Base-by-base conservation (phyloP, 495 filamentous ascomycete species). In the Corynascus novoguineensis region DNA sequence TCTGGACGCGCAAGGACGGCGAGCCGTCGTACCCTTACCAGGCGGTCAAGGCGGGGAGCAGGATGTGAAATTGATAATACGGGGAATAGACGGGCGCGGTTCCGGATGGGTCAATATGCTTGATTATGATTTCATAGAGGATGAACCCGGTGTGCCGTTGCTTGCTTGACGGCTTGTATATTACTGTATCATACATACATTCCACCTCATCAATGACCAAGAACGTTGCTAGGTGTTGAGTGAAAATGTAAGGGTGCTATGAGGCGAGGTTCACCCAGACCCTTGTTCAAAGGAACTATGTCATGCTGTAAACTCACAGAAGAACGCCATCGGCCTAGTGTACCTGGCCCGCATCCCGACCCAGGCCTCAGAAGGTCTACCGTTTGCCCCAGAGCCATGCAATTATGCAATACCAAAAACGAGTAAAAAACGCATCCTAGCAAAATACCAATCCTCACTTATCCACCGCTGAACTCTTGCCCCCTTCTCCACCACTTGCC, bases 1-100 rank as follows among this genome's bases (percentile, higher is more conserved):
- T 96, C 58, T 92, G 86, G 83, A 67, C 86, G 60, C 82, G 88
- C 63, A 97, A 96, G 81, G 92, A 90, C 69, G 87, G 89, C 72
- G 77, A 80, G 50, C 76, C 91, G 24, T 68, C 70, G 60, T 95
- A 92, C 69, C 91, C 91, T 11, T 95, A 81, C 71, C 59, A 66
- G 53, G 15, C 34, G 11, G 55, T 46, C 25, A 92, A 89, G 78
- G 15, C 44, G 22, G 29, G 21, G 27, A 1, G 1, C 5, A 15
- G 38, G 17, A 28, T n/a, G 42, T n/a, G 42, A 45, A 1, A 15
- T 11, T 3, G 14, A 2, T 4, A 28, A 28, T 11, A n/a, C n/a
- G 24, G 24, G 42, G 12, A n/a, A 28, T 25, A 15, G n/a, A n/a
- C 2, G 15, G 24, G 6, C 3, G 3, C 17, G 4, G 24, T 1